Base-by-base conservation (phyloP, 306 rosid genomes). In the Crataegus laevigata region DNA sequence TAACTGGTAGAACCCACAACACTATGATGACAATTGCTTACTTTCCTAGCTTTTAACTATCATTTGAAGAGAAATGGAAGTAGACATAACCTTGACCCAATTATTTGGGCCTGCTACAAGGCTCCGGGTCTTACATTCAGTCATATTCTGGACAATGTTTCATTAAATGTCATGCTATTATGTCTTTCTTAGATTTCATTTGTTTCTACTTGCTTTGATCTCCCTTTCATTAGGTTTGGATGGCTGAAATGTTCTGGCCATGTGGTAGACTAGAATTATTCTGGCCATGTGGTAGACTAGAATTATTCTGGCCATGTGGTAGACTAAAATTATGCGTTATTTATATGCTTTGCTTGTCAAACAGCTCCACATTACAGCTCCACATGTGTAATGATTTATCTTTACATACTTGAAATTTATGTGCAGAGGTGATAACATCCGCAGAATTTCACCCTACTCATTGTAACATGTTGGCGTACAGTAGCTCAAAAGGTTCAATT, bases 391-490 rank as follows among this genome's bases (percentile, higher is more conserved):
- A 7, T 75, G 19, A 14, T 64, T 22, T 34, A 47, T 28, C 2
- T 66, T 71, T 66, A 38, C 38, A 59, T 58, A 43, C 69, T 75
- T 45, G 73, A 71, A 77, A 74, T 85, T 30, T 73, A 69, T 68
- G 54, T 81, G 86, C 88, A 96, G 99, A 96, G 98, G 99, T 96
- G 83, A 96, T 96, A 81, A 96, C 99, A 60, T 92, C 97, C 40
- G 99, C 99, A 22, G 99, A 96, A 80, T 96, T 96, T 80, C 99
- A 96, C 84, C 99, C 99, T 30, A 80, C 88, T 71, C 98, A 96
- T 78, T 96, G 99, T 84, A 90, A 91, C 84, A 92, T 18, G 55
- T 77, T 96, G 86, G 99, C 99, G 36, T 96, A 96, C 79, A 96
- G 99, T 87, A 96, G 99, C 82, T 96, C 99, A 22, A 96, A 87